Evolutionary conservation across 1,284 basidiomycete genomes (phyloP), one percentile per base, ranked within the genome.

Genomic region (Meira nashicola): DNA sequence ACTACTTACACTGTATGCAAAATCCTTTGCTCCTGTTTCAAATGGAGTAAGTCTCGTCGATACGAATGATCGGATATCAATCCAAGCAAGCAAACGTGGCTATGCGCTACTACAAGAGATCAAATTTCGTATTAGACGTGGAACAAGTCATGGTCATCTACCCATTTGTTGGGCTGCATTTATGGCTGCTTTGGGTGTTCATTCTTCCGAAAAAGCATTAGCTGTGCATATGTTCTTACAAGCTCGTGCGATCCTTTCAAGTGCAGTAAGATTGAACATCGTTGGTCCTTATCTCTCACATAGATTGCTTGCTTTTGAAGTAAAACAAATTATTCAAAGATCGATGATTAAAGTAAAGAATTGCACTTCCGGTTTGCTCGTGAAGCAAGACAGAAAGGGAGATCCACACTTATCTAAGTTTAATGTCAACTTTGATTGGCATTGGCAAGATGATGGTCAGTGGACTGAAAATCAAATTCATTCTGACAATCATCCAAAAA

Each of bases 221-320:
- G 88, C 89, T 71, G 85, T 98, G 11, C 89, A 94, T 70, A 84
- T 97, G 40, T 98, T 96, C 80, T 84, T 98, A 2, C 92, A 97
- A 68, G 89, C 90, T 1, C 85, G 95, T 4, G 86, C 89, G 39
- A 81, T 96, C 50, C 83, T 98, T 25, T 95, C 92, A 2, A 90
- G 92, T 1, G 88, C 90, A 0, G 89, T 98, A 11, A 85, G 95
- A 5, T 82, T 98, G 66, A 98, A 97, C 78, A 84, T 86, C 19
- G 83, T 97, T 57, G 94, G 95, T 0, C 95, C 95, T 0, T 99
- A 99, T 78, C 85, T 86, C 38, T 86, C 94, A 0, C 93, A 97
- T 66, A 90, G 92, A 66, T 80, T 95, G 5, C 82, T 98, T 8
- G 80, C 92, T 19, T 87, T 89, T 67, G 82, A 85, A 19, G 82